These are phyloP conservation scores for Phialemoniopsis sp. DNA, from an alignment of 2,329 filamentous ascomycete genomes.

Conservation along the genomic window DNA sequence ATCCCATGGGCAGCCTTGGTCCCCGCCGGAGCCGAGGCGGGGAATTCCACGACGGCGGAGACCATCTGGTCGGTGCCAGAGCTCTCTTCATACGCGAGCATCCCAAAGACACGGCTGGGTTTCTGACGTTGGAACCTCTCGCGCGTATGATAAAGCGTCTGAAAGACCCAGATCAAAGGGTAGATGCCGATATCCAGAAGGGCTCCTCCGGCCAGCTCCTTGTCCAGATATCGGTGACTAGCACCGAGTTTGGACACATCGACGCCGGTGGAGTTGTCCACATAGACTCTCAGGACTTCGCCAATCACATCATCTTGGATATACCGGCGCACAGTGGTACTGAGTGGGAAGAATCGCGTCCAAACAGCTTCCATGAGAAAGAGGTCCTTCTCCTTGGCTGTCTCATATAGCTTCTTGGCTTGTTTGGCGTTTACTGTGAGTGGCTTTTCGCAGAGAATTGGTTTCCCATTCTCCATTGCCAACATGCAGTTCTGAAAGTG, in stretches of 20 bases:
- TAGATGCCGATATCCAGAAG: slow-evolving; percentile 84
- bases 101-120: slow-evolving; percentile 63
- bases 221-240: slow-evolving; percentile 73
- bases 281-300: slow-evolving; percentile 37
- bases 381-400: slow-evolving; percentile 66
- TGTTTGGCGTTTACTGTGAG: slow-evolving; percentile 80
- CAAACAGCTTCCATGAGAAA: slow-evolving; percentile 84
- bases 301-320: slow-evolving; percentile 50
- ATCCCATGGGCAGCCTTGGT: no score
- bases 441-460: slow-evolving; percentile 85
- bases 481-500: slow-evolving; percentile 87
- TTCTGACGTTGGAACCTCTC: slow-evolving; percentile 56
- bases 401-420: slow-evolving; percentile 64
- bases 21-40: slow-evolving; percentile 70
- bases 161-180: slow-evolving; percentile 83
- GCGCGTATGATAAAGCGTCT: slow-evolving; percentile 75
- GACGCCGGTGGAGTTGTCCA: slow-evolving; percentile 55
- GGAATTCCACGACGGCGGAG: slow-evolving; percentile 72
- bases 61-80: slow-evolving; percentile 74
- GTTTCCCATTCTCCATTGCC: slow-evolving; percentile 74
- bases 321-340: slow-evolving; percentile 67
- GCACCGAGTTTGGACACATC: slow-evolving; percentile 52
- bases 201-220: slow-evolving; percentile 74
- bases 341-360: slow-evolving; percentile 83
- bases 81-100: slow-evolving; percentile 65